Conservation (phyloP, 1,284 basidiomycete species). For the Ceratobasidium sp. region DNA sequence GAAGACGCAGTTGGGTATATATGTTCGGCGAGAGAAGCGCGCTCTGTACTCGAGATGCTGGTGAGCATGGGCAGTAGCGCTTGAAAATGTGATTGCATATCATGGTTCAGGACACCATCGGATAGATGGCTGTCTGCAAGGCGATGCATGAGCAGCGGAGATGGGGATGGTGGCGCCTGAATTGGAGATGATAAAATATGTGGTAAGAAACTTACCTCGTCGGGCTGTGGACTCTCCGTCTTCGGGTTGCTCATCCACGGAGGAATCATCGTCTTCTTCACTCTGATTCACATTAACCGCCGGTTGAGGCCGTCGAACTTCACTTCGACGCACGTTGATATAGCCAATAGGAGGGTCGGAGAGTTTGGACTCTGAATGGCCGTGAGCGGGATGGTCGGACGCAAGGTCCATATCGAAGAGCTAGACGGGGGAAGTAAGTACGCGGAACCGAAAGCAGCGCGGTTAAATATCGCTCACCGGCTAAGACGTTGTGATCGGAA, state of each 20-base stretch:
- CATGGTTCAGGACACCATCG: constrained; percentile 23
- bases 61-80: constrained; percentile 35
- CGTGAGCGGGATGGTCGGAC: constrained; percentile 10
- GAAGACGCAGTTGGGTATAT: background rate
- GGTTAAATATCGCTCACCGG: constrained; percentile 25
- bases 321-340: constrained; percentile 36
- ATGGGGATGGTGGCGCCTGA: constrained; percentile 8
- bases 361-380: constrained; percentile 6
- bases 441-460: background rate
- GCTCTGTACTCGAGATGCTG: constrained; percentile 38
- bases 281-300: constrained; percentile 28
- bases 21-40: constrained; percentile 5
- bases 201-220: background rate
- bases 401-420: constrained; percentile 30
- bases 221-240: background rate
- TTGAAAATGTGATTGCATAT: constrained; percentile 36
- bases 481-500: constrained; percentile 6
- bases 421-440: constrained; percentile 18
- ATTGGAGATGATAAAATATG: constrained; percentile 2
- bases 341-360: constrained; percentile 37
- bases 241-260: background rate
- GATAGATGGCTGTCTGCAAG: constrained; percentile 29
- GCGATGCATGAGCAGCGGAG: constrained; percentile 26
- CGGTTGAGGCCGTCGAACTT: constrained; percentile 10
- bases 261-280: constrained; percentile 14